Conservation (phyloP, 1,139 yeast species). For the Geotrichum aggregatum region DNA sequence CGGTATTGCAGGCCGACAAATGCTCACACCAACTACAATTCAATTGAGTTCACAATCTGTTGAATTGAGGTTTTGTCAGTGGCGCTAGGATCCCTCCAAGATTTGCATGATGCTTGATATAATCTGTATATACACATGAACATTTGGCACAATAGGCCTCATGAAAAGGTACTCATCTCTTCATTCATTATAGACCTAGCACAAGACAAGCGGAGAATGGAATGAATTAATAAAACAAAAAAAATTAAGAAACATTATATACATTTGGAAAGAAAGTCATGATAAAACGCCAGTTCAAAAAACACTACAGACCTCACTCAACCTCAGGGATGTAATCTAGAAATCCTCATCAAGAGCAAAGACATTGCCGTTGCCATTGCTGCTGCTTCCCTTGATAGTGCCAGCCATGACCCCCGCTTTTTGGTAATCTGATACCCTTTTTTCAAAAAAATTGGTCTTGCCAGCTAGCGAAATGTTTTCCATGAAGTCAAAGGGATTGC, state of each 20-base stretch:
- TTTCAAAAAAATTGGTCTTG: conserved; percentile 94
- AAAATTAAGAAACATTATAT: background rate
- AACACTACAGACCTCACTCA: conserved; percentile 8
- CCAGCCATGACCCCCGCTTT: conserved; percentile 96
- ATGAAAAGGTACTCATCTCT: too few relatives aligned
- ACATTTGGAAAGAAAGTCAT: background rate
- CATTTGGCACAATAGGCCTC: too few relatives aligned
- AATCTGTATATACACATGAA: too few relatives aligned
- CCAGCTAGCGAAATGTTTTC: conserved; percentile 89
- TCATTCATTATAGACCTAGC: background rate
- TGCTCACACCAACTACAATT: too few relatives aligned
- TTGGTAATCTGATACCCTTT: conserved; percentile 62
- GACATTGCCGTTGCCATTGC: conserved; percentile 44
- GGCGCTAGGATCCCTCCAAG: too few relatives aligned
- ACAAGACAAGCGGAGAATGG: conserved; percentile 43
- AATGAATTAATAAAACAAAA: background rate
- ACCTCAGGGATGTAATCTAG: conserved; percentile 30
- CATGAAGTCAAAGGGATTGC: conserved; percentile 97
- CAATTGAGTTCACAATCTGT: too few relatives aligned
- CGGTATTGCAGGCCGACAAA: too few relatives aligned
- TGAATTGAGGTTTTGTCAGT: too few relatives aligned
- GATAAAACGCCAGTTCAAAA: background rate
- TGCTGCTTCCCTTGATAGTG: conserved; percentile 22
- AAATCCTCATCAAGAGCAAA: conserved; percentile 46
- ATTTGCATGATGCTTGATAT: too few relatives aligned